Evolutionary conservation across 768 basidiomycete species (phyloP).

Genomic region (Hericium rajendrae): DNA sequence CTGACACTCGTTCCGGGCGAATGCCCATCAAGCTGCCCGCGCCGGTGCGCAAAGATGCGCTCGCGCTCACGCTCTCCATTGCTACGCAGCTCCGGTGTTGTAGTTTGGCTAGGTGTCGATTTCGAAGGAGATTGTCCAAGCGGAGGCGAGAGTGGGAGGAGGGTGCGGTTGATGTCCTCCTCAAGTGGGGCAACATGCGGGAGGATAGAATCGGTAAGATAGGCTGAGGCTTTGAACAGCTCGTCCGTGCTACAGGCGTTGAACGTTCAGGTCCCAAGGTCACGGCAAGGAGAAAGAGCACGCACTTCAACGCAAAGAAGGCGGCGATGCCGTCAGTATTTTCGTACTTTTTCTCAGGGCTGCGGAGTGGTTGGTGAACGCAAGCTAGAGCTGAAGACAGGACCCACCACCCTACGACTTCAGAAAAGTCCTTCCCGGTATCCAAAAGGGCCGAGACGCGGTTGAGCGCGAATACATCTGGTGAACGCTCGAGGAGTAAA

Average conservation of each 20-base stretch:
- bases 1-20: background rate
- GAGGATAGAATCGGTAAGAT: constrained; percentile 50
- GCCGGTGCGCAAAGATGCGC: too few relatives aligned
- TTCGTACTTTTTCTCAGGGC: constrained; percentile 56
- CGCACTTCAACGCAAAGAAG: constrained; percentile 60
- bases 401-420: constrained; percentile 39
- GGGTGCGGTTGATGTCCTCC: background rate
- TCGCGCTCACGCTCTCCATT: too few relatives aligned
- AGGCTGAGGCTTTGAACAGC: constrained; percentile 66
- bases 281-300: background rate
- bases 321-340: constrained; percentile 59
- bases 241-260: constrained; percentile 51
- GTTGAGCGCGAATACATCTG: constrained; percentile 66
- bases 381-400: background rate
- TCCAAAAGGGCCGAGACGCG: constrained; percentile 62
- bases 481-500: constrained; percentile 56
- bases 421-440: constrained; percentile 46
- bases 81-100: too few relatives aligned
- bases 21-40: too few relatives aligned
- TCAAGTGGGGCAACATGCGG: background rate
- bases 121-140: too few relatives aligned
- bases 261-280: background rate
- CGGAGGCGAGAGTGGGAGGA: background rate
- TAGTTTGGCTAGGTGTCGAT: too few relatives aligned
- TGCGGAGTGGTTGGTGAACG: constrained; percentile 16